A percentile compares a stretch with the other conserved stretches of the same genome.
Evolutionary conservation across 1,139 yeast genomes (phyloP).

Genomic region (Wickerhamiella pararugosa): DNA sequence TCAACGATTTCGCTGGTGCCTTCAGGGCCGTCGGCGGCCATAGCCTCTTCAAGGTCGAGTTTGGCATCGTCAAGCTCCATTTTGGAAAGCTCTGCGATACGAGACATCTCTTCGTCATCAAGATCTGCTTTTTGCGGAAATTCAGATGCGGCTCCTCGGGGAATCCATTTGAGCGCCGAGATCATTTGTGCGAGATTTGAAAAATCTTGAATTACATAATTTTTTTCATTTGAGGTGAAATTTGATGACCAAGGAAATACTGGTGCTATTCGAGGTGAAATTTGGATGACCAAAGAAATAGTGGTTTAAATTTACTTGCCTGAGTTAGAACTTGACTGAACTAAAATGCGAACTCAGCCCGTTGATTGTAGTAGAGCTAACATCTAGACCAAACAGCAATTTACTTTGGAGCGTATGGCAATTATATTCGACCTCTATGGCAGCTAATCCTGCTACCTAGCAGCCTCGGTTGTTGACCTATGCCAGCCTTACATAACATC

Average conservation of each 20-base stretch:
- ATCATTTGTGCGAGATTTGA: constrained; percentile 37
- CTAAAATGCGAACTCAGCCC: too few relatives aligned
- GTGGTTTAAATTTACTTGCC: background rate
- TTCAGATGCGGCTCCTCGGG: constrained; percentile 88
- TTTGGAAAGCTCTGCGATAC: constrained; percentile 75
- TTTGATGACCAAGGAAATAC: background rate
- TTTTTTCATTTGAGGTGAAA: background rate
- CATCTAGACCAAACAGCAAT: too few relatives aligned
- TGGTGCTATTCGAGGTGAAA: background rate
- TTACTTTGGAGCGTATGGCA: too few relatives aligned
- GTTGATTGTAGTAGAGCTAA: too few relatives aligned
- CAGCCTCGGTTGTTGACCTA: too few relatives aligned
- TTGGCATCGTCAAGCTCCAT: constrained; percentile 65
- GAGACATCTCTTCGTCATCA: constrained; percentile 82
- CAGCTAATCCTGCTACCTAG: too few relatives aligned
- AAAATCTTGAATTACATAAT: constrained; percentile 1
- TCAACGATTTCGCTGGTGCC: constrained; percentile 15
- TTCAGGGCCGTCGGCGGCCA: constrained; percentile 8
- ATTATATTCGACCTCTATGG: too few relatives aligned
- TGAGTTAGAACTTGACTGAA: too few relatives aligned
- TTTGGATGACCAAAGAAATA: background rate
- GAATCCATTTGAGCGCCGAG: constrained; percentile 91
- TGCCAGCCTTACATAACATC: too few relatives aligned
- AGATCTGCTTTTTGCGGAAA: constrained; percentile 81
- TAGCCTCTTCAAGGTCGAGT: constrained; percentile 37